phyloP scores from a whole-genome alignment of 768 basidiomycete species.

The Panellus pusillus region DNA sequence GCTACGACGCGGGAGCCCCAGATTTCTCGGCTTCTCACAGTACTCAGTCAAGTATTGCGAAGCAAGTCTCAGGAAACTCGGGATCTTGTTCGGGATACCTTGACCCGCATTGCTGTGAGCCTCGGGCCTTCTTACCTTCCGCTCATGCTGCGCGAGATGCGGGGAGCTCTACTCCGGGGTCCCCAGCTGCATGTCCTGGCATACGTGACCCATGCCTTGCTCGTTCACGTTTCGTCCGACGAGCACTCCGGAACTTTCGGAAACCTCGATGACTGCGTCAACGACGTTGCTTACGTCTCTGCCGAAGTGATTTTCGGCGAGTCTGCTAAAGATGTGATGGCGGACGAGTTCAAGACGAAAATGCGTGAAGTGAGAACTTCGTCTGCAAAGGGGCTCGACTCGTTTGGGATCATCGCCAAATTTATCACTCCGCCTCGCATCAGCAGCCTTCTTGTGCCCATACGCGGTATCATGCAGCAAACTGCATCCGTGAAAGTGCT shows the following conservation, averaged over 20 bases:
- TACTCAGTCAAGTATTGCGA: slow-evolving; percentile 86
- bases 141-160: slow-evolving; percentile 73
- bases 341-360: slow-evolving; percentile 92
- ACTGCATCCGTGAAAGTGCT: slow-evolving; percentile 80
- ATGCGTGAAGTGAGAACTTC: slow-evolving; percentile 89
- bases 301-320: slow-evolving; percentile 93
- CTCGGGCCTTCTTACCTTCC: slow-evolving; percentile 77
- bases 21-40: slow-evolving; percentile 74
- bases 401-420: slow-evolving; percentile 79
- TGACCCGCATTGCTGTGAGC: slow-evolving; percentile 73
- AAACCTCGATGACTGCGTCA: slow-evolving; percentile 73
- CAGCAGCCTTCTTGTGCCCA: slow-evolving; percentile 71
- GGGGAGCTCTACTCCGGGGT: slow-evolving; percentile 83
- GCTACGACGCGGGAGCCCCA: slow-evolving; percentile 60
- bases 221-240: slow-evolving; percentile 74
- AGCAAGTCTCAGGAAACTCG: slow-evolving; percentile 92
- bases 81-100: slow-evolving; percentile 79
- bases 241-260: slow-evolving; percentile 55
- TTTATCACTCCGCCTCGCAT: slow-evolving; percentile 76
- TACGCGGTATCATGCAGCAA: slow-evolving; percentile 83
- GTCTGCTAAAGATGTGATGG: slow-evolving; percentile 83
- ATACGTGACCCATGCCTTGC: slow-evolving; percentile 75
- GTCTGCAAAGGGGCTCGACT: slow-evolving; percentile 80
- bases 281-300: slow-evolving; percentile 76
- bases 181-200: slow-evolving; percentile 95